Base-by-base conservation (phyloP, 2,329 filamentous ascomycete genomes). In the Dactylonectria macrodidyma region DNA sequence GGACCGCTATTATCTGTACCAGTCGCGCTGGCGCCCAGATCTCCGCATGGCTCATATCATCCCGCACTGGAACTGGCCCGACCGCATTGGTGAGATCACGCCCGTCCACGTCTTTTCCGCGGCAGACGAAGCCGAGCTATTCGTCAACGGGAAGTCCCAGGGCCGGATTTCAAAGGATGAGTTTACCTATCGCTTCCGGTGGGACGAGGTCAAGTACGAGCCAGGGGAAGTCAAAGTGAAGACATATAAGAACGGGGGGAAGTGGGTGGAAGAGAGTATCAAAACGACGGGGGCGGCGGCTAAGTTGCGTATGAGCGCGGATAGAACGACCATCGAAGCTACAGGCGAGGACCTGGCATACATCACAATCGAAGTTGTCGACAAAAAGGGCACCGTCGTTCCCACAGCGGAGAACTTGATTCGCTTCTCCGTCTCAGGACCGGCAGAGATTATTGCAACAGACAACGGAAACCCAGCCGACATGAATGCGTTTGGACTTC, bases 31-130 rank as follows among this genome's bases (percentile, higher is more conserved):
- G 88, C 78, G 83, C 3, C 79, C 86, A 0, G 82, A 85, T 16
- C 61, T 86, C 0, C 77, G 71, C 2, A 82, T 84, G 76, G 87
- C 85, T 3, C 86, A 89, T 70, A 84, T 89, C 19, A 80, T 89
- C 0, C 87, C 87, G 2, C 87, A 89, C 72, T 89, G 87, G 87
- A 88, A 80, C 16, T 89, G 86, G 85, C 83, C 85, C 0, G 82
- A 84, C 16, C 78, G 86, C 0, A 79, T 80, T 0, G 84, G 85
- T 2, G 68, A 83, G 62, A 78, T 83, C 1, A 89, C 87, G 4
- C 87, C 87, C 0, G 86, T 89, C 1, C 86, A 89, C 70, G 86
- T 88, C 0, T 88, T 87, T 69, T 81, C 85, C 0, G 78, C 83
- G 1, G 87, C 78, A 3, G 85, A 88, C 67, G 85, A 87, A 70